Evolutionary conservation across 345 rosid species (phyloP).

Genomic region (Hypericum perforatum): DNA sequence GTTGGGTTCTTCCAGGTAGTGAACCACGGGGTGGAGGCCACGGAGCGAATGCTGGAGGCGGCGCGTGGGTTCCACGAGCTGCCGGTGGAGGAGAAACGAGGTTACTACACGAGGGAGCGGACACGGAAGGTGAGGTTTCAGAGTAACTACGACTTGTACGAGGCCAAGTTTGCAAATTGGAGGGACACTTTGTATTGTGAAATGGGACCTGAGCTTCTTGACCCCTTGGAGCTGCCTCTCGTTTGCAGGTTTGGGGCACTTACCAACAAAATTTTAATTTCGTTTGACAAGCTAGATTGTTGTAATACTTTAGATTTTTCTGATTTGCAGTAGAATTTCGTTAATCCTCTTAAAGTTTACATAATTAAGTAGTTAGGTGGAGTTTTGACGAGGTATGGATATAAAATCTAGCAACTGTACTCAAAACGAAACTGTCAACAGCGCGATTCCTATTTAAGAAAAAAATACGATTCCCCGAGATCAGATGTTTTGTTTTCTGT

Average conservation of each 20-base stretch:
- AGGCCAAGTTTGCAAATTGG: conserved; percentile 14
- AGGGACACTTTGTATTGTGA: conserved; percentile 11
- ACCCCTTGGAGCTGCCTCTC: conserved; percentile 11
- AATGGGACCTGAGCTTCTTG: conserved; percentile 9
- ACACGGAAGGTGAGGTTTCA: neutral
- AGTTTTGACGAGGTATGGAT: too few relatives aligned
- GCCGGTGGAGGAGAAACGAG: neutral
- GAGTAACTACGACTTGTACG: conserved; percentile 10
- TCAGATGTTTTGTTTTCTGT: too few relatives aligned
- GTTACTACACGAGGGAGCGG: conserved; percentile 1
- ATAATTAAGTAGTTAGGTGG: neutral
- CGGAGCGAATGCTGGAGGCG: conserved; percentile 11
- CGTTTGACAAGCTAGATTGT: too few relatives aligned
- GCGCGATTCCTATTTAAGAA: too few relatives aligned
- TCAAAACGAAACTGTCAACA: too few relatives aligned
- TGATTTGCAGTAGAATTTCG: too few relatives aligned
- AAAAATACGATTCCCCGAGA: too few relatives aligned
- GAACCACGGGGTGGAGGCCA: conserved; percentile 12
- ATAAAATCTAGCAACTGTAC: too few relatives aligned
- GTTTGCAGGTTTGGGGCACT: conserved; percentile 11
- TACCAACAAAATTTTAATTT: too few relatives aligned
- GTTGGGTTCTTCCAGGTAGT: conserved; percentile 16
- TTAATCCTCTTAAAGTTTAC: too few relatives aligned
- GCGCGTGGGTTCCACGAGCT: conserved; percentile 13
- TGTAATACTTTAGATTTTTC: too few relatives aligned